Conservation (phyloP, 1,284 basidiomycete species). For the Cutaneotrichosporon spelunceum region DNA sequence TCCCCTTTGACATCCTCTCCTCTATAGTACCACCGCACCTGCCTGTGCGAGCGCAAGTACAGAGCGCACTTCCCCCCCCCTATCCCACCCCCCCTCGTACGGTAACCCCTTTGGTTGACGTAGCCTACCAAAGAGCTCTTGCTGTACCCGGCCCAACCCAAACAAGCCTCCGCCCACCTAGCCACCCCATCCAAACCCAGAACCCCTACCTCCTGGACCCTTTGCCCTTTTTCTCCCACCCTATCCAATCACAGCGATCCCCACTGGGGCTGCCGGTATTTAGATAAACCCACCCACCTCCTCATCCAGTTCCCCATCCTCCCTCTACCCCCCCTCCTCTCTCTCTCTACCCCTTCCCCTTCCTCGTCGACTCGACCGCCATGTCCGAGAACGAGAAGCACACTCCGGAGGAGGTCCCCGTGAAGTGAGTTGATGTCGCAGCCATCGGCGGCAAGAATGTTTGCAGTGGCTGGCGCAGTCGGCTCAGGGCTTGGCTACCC, state of each 20-base stretch:
- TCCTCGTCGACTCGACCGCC: constrained; percentile 22
- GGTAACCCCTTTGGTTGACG: constrained; percentile 6
- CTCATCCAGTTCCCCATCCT: constrained; percentile 11
- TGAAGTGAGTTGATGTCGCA: constrained; percentile 35
- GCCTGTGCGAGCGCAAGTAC: neutral
- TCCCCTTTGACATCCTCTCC: neutral
- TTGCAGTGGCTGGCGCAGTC: neutral
- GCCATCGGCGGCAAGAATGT: neutral
- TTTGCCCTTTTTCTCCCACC: constrained; percentile 7
- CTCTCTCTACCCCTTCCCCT: constrained; percentile 13
- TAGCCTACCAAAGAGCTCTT: neutral
- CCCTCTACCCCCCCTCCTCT: constrained; percentile 18
- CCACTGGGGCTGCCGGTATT: constrained; percentile 22
- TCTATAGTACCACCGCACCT: neutral
- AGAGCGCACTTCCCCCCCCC: neutral
- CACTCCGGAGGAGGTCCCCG: constrained; percentile 42
- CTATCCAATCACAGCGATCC: constrained; percentile 20
- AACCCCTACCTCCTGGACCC: neutral
- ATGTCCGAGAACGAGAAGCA: constrained; percentile 47
- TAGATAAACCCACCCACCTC: constrained; percentile 18
- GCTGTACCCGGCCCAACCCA: neutral
- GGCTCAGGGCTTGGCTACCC: neutral
- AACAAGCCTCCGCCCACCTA: neutral
- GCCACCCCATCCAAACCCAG: neutral
- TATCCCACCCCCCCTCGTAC: too few species aligned